phyloP scores from a whole-genome alignment of 225 moss, liverwort and hornwort genomes.

The Bryum argenteum region DNA sequence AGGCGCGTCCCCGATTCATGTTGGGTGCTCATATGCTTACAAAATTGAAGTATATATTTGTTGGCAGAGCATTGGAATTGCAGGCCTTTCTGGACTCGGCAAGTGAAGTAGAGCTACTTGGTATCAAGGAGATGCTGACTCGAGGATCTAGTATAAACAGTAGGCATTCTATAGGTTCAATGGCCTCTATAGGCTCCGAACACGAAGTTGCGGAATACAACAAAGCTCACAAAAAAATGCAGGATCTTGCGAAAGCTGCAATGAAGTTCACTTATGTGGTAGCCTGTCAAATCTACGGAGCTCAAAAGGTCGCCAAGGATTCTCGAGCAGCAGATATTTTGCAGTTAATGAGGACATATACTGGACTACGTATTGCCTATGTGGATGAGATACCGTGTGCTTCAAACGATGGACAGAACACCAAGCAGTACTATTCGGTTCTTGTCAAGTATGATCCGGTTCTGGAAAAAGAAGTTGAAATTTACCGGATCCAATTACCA shows the following conservation, averaged over 20 bases:
- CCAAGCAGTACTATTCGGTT: conserved; percentile 65
- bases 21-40: conserved; percentile 20
- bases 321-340: conserved; percentile 74
- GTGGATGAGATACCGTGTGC: conserved; percentile 60
- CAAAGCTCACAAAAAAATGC: conserved; percentile 50
- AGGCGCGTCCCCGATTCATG: neutral
- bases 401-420: conserved; percentile 38
- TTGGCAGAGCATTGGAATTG: conserved; percentile 74
- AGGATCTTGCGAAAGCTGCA: conserved; percentile 65
- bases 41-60: conserved; percentile 8
- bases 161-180: conserved; percentile 46
- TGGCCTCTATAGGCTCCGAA: conserved; percentile 53
- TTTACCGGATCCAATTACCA: conserved; percentile 80
- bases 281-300: conserved; percentile 92
- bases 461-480: conserved; percentile 58
- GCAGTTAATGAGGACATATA: conserved; percentile 72
- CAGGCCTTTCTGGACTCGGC: conserved; percentile 81
- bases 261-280: conserved; percentile 98
- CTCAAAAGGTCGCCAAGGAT: conserved; percentile 66
- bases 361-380: conserved; percentile 81
- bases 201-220: conserved; percentile 52
- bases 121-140: conserved; percentile 70
- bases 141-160: conserved; percentile 69
- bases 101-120: conserved; percentile 63
- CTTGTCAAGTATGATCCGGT: conserved; percentile 78